Conservation (phyloP, 208 protist species). For the Blechomonas ayalai region DNA sequence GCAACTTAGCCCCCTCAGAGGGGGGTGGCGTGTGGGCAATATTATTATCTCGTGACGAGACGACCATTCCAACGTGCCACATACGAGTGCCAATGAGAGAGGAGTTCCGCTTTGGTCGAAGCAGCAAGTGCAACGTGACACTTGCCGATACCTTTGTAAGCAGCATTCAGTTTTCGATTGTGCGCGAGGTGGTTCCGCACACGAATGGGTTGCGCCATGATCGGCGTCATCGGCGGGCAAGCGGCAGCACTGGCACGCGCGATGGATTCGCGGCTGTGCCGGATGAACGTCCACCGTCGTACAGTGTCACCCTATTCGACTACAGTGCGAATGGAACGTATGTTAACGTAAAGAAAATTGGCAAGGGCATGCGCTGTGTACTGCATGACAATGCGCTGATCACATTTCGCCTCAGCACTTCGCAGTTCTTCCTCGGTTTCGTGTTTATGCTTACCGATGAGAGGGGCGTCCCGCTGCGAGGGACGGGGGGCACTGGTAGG, state of each 20-base stretch:
- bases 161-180: conserved; percentile 77
- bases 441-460: conserved; percentile 74
- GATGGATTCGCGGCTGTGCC: background rate
- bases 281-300: background rate
- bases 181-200: conserved; percentile 18
- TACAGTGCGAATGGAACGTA: conserved; percentile 83
- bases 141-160: conserved; percentile 74
- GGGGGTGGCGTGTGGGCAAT: conserved; percentile 47
- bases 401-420: conserved; percentile 76
- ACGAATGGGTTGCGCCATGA: background rate
- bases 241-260: background rate
- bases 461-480: conserved; percentile 38
- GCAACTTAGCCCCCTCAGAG: background rate
- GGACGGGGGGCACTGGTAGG: background rate
- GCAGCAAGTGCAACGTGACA: conserved; percentile 71
- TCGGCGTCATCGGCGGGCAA: background rate
- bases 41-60: conserved; percentile 64
- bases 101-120: conserved; percentile 75
- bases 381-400: conserved; percentile 73
- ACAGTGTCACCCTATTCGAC: conserved; percentile 49
- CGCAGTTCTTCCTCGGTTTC: conserved; percentile 84
- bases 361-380: conserved; percentile 60
- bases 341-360: conserved; percentile 84
- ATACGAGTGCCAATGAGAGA: conserved; percentile 42
- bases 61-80: conserved; percentile 58